These are phyloP conservation scores for Boeremia lycopersici DNA, from an alignment of 2,329 filamentous ascomycete genomes.

Conservation along the genomic window DNA sequence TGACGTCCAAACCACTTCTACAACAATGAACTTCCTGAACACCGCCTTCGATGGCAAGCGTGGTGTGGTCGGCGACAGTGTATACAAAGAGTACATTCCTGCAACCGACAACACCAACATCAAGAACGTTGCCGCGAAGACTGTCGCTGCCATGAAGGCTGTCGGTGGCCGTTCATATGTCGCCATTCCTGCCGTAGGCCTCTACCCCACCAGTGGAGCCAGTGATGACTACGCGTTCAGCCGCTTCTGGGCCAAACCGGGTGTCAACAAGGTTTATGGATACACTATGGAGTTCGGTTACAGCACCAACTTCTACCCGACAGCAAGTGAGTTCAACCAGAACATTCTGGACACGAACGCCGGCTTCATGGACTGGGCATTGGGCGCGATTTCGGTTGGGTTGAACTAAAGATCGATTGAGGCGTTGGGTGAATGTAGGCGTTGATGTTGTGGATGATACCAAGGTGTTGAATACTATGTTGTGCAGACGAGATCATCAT, in stretches of 20 bases:
- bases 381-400: constrained; percentile 45
- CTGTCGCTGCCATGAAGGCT: constrained; percentile 45
- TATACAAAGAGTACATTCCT: constrained; percentile 54
- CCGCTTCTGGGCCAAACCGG: constrained; percentile 42
- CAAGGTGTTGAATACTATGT: background rate
- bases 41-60: constrained; percentile 58
- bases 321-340: constrained; percentile 47
- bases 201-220: constrained; percentile 48
- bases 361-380: constrained; percentile 50
- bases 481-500: too few relatives aligned
- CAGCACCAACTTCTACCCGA: constrained; percentile 50
- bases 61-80: constrained; percentile 59
- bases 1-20: constrained; percentile 54
- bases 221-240: constrained; percentile 50
- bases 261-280: constrained; percentile 49
- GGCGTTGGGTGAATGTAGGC: constrained; percentile 1
- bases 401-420: constrained; percentile 16
- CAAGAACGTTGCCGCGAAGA: constrained; percentile 41
- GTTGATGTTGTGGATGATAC: constrained; percentile 7
- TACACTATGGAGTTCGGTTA: constrained; percentile 51
- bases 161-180: constrained; percentile 46
- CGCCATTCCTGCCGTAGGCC: constrained; percentile 42
- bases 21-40: constrained; percentile 61
- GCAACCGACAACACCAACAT: constrained; percentile 42
- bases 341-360: constrained; percentile 51